phyloP scores from a whole-genome alignment of 495 filamentous ascomycete genomes.

The Trichoderma parareesei region DNA sequence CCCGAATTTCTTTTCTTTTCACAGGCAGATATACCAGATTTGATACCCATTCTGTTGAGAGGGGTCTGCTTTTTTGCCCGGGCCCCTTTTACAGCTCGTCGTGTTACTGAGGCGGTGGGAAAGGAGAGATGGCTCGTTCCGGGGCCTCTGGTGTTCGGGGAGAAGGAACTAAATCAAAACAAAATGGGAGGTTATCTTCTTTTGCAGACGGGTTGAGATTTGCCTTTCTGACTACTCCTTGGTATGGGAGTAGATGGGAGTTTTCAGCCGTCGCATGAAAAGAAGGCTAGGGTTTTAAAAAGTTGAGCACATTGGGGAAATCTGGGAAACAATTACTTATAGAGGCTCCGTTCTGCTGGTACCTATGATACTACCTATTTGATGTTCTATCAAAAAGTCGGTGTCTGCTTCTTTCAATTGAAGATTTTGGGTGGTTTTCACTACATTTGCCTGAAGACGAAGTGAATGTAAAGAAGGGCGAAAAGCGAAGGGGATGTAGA shows the following conservation, averaged over 20 bases:
- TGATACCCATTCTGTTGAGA: constrained; percentile 8
- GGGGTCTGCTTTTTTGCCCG: neutral
- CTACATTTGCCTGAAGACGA: too few species aligned
- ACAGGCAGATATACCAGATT: constrained; percentile 9
- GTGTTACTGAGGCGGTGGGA: neutral
- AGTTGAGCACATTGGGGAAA: neutral
- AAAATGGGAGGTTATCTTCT: neutral
- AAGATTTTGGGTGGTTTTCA: neutral
- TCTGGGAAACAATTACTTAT: neutral
- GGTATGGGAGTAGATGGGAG: neutral
- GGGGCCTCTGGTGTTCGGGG: neutral
- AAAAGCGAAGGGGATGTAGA: too few species aligned
- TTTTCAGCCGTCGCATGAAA: neutral
- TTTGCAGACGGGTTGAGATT: neutral
- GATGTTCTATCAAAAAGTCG: too few species aligned
- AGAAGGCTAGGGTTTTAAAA: neutral
- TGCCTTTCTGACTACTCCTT: neutral
- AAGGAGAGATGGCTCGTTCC: neutral
- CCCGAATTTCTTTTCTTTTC: neutral
- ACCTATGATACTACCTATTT: neutral
- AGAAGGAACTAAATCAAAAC: neutral
- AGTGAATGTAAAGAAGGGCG: too few species aligned
- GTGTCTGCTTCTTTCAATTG: too few species aligned
- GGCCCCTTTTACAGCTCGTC: neutral
- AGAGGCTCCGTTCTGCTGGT: neutral